Evolutionary conservation across 208 protist genomes (phyloP), one percentile per base, ranked within the genome.

Genomic region (Angomonas ambiguus): DNA sequence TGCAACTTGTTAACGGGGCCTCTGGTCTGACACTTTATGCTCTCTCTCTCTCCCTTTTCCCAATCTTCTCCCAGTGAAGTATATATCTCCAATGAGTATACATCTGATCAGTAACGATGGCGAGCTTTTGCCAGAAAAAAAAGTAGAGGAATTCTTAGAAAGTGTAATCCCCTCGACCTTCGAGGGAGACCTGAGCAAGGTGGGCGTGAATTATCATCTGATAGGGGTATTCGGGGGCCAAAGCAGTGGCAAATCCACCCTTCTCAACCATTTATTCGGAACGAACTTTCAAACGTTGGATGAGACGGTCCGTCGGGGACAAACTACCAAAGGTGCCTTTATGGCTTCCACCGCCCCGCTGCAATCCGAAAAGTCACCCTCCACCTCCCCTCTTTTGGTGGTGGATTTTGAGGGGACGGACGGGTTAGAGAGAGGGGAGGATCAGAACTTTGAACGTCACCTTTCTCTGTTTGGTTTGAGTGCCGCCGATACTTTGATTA

Each of bases 321-420:
- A 98, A 74, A 98, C 97, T 2, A 99, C 98, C 0, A 90, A 96
- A 63, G 98, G 98, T 56, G 93, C 96, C 6, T 98, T 92, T 45
- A 61, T 94, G 28, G 68, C 82, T n/a, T 60, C 45, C 34, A 74
- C 85, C 1, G 65, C 74, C 62, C 55, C 60, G 6, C 25, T 62
- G 1, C 69, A 67, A 13, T 68, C 75, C 33, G 71, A 67, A 27
- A 41, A 35, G 55, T 30, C 69, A 30, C 41, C 51, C 22, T 11
- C 5, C n/a, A 34, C 27, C 1, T 42, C 57, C 24, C 86, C 84
- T 2, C 73, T 96, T 22, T 64, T 99, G 20, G 92, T 99, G 16
- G 55, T 99, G 20, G 98, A 99, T 68, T 96, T 98, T 62, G 98
- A 99, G 60, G 98, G 98, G 67, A 98, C 97, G 2, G 98, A 99